Percentiles rank a stretch among this genome's conserved stretches.
These are phyloP conservation scores for Lactarius hatsudake DNA, from an alignment of 768 basidiomycete genomes.

Conservation along the genomic window DNA sequence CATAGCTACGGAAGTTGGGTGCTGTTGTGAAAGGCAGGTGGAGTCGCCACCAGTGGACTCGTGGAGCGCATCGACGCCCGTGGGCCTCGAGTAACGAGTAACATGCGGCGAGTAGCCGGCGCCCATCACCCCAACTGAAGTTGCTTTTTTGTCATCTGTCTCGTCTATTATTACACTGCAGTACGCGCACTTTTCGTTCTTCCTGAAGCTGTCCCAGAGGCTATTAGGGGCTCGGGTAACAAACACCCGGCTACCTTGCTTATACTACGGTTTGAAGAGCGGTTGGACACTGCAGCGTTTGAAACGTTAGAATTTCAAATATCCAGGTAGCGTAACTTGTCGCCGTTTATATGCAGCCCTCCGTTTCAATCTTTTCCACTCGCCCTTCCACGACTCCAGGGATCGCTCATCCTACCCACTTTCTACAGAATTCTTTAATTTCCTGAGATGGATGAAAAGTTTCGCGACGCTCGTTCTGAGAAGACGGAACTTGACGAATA, in stretches of 20 bases:
- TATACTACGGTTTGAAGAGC: too few species aligned
- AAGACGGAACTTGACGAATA: conserved; percentile 5
- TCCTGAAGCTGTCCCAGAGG: too few species aligned
- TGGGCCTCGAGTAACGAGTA: background rate
- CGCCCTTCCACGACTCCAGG: background rate
- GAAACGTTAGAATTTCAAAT: too few species aligned
- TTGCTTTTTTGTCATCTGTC: background rate
- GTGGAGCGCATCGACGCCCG: too few species aligned
- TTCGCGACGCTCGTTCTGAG: background rate
- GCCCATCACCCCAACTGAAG: background rate
- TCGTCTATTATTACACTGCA: background rate
- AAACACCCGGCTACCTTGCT: too few species aligned
- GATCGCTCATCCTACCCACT: background rate
- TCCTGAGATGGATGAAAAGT: background rate
- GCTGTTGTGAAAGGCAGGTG: background rate
- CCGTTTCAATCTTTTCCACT: background rate
- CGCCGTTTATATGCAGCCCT: conserved; percentile 4
- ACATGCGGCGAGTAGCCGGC: too few species aligned
- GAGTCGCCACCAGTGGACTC: background rate
- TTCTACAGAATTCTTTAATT: background rate
- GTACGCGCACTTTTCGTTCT: too few species aligned
- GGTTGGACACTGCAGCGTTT: too few species aligned
- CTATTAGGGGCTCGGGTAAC: too few species aligned
- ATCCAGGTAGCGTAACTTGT: too few species aligned
- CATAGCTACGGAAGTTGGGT: background rate